Percentiles rank a stretch among this genome's conserved stretches.
phyloP scores from a whole-genome alignment of 2,329 filamentous ascomycete species.

The Colletotrichum agaves region DNA sequence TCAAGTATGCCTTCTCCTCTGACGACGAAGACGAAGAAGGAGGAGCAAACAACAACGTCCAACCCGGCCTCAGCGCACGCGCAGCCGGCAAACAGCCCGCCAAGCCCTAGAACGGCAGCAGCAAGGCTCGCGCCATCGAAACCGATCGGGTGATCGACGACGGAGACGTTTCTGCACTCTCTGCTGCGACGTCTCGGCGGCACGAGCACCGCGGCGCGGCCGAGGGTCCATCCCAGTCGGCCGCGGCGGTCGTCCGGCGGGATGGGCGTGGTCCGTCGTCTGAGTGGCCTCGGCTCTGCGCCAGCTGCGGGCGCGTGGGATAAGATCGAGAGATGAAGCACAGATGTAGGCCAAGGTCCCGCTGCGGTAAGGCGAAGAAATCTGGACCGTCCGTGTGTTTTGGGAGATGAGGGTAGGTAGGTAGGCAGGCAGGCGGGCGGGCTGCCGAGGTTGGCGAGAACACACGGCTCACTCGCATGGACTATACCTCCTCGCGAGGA shows the following conservation, averaged over 20 bases:
- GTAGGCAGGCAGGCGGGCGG: too few species aligned
- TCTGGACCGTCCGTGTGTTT: neutral
- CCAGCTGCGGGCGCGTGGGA: constrained; percentile 12
- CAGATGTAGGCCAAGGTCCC: neutral
- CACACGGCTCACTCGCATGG: too few species aligned
- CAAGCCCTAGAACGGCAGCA: constrained; percentile 25
- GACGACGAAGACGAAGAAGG: constrained; percentile 1
- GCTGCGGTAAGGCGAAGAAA: neutral
- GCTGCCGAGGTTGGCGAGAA: too few species aligned
- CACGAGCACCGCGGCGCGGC: neutral
- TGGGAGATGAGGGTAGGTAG: neutral
- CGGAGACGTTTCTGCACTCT: neutral
- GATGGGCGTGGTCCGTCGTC: constrained; percentile 4
- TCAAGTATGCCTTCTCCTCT: neutral
- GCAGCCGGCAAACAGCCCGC: constrained; percentile 21
- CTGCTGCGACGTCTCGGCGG: constrained; percentile 14
- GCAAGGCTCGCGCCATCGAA: neutral
- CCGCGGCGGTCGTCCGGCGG: neutral
- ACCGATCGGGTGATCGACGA: neutral
- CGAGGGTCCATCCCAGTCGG: constrained; percentile 8
- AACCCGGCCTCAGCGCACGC: neutral
- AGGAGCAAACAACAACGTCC: too few species aligned
- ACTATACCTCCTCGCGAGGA: neutral
- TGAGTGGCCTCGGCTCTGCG: constrained; percentile 21
- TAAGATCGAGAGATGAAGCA: neutral